Evolutionary conservation across 768 basidiomycete genomes (phyloP), one percentile per base, ranked within the genome.

Genomic region (Macrolepiota albuminosa): DNA sequence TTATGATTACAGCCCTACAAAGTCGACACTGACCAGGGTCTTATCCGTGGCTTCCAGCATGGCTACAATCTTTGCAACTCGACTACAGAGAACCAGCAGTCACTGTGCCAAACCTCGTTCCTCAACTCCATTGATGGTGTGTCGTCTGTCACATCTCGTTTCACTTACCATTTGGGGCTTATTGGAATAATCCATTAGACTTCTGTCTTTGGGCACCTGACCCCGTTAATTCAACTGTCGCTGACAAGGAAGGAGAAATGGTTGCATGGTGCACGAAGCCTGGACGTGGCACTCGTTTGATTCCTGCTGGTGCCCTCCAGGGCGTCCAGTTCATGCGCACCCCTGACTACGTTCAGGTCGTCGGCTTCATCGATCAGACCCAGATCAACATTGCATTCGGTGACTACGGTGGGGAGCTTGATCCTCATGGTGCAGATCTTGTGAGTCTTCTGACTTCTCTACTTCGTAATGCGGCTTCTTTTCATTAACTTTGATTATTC

Each of bases 61-160:
- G 88, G 89, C 16, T 88, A 86, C 76, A 88, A 87, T 69, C 66
- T 74, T 11, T 89, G 87, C 70, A 89, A 88, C 70, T 79, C 82
- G 0, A 84, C 85, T 18, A 89, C 88, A 0, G 76, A 87, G 68
- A 78, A 75, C 64, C 83, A 81, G 54, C 24, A 74, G 1, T 89
- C 88, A 4, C 66, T 74, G 21, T 81, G 88, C 64, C 88, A 90
- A 69, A 90, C 88, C 0, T 68, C 78, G 4, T 76, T 83, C 63
- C 67, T 84, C 49, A 87, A 86, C 73, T 71, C 73, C 56, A 70
- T 86, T 26, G 82, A 80, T 49, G 84, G 82, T 85, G 39, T 39
- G 75, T 67, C 2, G 4, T 4, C 21, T 48, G 21, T 8, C 36
- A 26, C 29, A 21, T n/a, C 1, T 21, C 46, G 24, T 26, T 36